Conservation (phyloP, 202 grass and related monocot genomes). For the Saccharum hybrid region DNA sequence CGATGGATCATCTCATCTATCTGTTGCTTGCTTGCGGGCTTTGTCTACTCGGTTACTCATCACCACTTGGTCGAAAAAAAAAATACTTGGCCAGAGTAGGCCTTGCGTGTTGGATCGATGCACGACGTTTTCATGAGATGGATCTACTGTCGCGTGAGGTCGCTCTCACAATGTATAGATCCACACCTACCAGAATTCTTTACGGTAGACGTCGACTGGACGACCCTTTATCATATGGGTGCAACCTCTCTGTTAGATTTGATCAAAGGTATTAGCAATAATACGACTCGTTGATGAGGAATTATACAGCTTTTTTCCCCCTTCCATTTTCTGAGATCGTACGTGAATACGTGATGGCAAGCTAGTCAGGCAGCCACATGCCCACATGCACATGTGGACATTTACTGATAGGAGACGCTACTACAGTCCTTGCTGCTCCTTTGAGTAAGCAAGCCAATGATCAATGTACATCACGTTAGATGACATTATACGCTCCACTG, state of each 20-base stretch:
- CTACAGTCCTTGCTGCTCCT: neutral
- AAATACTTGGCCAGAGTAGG: neutral
- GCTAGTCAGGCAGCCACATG: neutral
- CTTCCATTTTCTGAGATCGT: no score
- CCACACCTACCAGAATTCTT: neutral
- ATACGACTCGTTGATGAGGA: no score
- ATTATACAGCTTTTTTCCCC: no score
- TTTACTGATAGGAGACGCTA: neutral
- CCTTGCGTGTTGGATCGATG: neutral
- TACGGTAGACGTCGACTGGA: neutral
- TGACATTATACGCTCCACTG: neutral
- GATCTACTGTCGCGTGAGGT: neutral
- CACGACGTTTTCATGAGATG: neutral
- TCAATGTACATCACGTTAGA: neutral
- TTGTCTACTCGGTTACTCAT: neutral
- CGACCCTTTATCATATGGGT: no score
- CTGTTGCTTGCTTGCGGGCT: neutral
- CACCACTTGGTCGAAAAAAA: neutral
- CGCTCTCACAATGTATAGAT: neutral
- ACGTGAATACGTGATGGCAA: no score
- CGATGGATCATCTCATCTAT: neutral
- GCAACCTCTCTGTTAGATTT: neutral
- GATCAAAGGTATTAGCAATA: neutral
- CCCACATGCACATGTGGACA: neutral
- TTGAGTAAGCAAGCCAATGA: neutral